Base-by-base conservation (phyloP, 352 stramenopile species). In the Phytopythium montanum region DNA sequence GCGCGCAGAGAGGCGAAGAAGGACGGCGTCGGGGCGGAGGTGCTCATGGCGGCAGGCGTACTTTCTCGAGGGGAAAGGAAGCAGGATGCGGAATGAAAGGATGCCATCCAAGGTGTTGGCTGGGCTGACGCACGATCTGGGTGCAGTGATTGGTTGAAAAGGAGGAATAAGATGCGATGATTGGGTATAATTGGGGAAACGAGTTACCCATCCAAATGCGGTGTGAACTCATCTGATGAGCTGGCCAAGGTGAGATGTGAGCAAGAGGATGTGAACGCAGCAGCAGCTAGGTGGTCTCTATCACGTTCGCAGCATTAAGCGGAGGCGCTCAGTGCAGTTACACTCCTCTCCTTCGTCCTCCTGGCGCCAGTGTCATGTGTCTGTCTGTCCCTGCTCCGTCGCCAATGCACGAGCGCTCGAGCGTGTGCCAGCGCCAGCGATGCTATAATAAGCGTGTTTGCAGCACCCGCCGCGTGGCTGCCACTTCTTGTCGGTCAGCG, bases 1-100 rank as follows among this genome's bases (percentile, higher is more conserved):
- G 78, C 68, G 53, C 94, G 80, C 54, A 99, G 56, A 51, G 70
- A 66, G 51, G 78, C 68, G 75, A 98, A 98, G 78, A 98, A 98
- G 65, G 53, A 59, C 5, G 45, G 1, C 5, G 45, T 34, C 36
- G 53, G 12, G 26, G 45, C 39, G 4, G 39, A 34, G 21, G 51
- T 13, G 25, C 34, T 58, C 52, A 58, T 58, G 31, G 28, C 2
- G 18, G n/a, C 19, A n/a, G n/a, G 50, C 12, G 16, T 13, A 2
- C 44, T 51, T 51, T 31, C 44, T 31, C 21, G 44, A 8, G 13
- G 14, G 44, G 21, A 34, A 29, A 16, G 21, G 21, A 34, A 29
- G 23, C 10, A 51, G 29, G 12, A n/a, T 25, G n/a, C n/a, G 42
- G 42, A 49, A 46, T 46, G 39, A 42, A 18, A 45, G 12, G 10